phyloP scores from a whole-genome alignment of 2,329 filamentous ascomycete genomes.

The Rutstroemia sydowiana region DNA sequence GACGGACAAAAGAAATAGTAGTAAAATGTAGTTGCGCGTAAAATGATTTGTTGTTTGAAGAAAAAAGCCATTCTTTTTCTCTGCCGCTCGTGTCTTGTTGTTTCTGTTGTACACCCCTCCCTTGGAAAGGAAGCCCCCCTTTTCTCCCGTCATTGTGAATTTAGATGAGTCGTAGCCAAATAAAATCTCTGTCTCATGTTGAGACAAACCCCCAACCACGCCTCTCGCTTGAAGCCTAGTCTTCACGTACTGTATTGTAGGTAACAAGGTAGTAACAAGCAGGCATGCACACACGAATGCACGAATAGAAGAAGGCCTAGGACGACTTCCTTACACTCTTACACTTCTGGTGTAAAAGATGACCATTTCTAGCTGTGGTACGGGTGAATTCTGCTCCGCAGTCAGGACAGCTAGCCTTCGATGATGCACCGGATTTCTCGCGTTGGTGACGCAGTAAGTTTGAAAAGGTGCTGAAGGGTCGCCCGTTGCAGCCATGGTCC shows the following conservation, averaged over 20 bases:
- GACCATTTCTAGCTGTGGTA: conserved; percentile 81
- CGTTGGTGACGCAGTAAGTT: conserved; percentile 88
- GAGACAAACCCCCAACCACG: too few relatives aligned
- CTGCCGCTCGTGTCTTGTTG: too few relatives aligned
- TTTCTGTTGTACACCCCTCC: too few relatives aligned
- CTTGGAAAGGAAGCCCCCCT: too few relatives aligned
- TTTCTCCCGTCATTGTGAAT: too few relatives aligned
- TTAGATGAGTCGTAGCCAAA: too few relatives aligned
- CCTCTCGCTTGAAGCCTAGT: too few relatives aligned
- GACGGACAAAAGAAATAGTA: background rate
- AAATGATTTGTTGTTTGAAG: too few relatives aligned
- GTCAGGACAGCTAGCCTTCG: conserved; percentile 82
- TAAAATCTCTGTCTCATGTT: too few relatives aligned
- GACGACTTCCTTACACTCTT: conserved; percentile 58
- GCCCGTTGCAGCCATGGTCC: conserved; percentile 94
- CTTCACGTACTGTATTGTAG: too few relatives aligned
- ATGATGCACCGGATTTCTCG: conserved; percentile 85
- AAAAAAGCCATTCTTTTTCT: too few relatives aligned
- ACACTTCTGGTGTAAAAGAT: conserved; percentile 83
- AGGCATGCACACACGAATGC: too few relatives aligned
- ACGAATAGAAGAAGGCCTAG: conserved; percentile 19
- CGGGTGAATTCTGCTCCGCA: conserved; percentile 92
- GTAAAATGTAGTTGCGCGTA: background rate
- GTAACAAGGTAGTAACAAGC: background rate
- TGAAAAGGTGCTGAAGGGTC: conserved; percentile 94